Evolutionary conservation across 345 rosid genomes (phyloP).

Genomic region (Moringa oleifera): DNA sequence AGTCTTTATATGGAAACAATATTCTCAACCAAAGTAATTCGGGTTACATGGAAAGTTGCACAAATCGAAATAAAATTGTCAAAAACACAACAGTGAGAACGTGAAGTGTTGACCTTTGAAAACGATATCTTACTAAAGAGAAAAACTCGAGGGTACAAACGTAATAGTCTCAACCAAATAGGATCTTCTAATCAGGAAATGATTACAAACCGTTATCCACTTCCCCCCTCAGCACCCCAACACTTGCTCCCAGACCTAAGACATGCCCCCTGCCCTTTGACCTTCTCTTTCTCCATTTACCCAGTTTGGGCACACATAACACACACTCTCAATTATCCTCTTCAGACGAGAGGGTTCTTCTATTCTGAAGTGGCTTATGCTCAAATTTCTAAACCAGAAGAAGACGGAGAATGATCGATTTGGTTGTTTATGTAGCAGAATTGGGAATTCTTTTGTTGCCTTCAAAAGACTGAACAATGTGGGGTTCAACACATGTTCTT

Average conservation of each 20-base stretch:
- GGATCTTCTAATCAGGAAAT: background rate
- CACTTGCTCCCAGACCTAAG: no score
- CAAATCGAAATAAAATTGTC: no score
- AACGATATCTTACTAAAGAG: no score
- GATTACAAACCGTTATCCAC: background rate
- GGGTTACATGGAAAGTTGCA: no score
- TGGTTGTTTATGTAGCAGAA: constrained; percentile 16
- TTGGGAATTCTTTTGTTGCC: constrained; percentile 9
- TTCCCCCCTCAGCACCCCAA: background rate
- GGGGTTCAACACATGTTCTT: constrained; percentile 38
- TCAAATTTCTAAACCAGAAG: constrained; percentile 3
- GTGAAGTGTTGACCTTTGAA: no score
- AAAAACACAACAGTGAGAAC: no score
- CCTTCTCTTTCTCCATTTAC: background rate
- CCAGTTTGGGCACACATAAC: background rate
- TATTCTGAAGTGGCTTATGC: background rate
- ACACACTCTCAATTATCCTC: background rate
- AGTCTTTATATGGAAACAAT: no score
- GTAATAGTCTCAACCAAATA: background rate
- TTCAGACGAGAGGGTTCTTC: background rate
- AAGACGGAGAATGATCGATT: constrained; percentile 19
- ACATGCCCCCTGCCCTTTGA: background rate
- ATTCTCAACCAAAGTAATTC: no score
- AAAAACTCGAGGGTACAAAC: background rate
- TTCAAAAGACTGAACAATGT: constrained; percentile 36